Evolutionary conservation across 306 rosid genomes (phyloP).

Genomic region (Vigna mungo): DNA sequence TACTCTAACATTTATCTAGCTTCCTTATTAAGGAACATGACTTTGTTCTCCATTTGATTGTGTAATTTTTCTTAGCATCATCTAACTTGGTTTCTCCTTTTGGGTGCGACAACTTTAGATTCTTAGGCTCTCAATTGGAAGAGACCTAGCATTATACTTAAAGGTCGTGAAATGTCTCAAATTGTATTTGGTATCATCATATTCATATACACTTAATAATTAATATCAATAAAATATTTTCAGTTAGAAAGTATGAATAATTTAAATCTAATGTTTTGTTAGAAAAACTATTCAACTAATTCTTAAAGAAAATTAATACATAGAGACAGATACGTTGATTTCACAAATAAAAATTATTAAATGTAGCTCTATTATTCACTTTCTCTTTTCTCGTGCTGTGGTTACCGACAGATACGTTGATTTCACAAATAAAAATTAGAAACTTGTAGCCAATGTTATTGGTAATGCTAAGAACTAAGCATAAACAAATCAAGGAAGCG

Average conservation of each 20-base stretch:
- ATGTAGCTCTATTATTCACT: too few species aligned
- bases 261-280: not conserved
- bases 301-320: too few species aligned
- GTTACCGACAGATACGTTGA: constrained; percentile 1
- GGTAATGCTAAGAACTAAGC: too few species aligned
- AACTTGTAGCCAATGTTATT: not conserved
- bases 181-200: not conserved
- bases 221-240: too few species aligned
- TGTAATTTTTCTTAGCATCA: not conserved
- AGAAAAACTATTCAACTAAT: not conserved
- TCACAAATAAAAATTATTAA: too few species aligned
- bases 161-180: not conserved
- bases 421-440: not conserved
- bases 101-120: constrained; percentile 14
- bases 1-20: not conserved
- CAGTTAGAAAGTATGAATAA: too few species aligned
- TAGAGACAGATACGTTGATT: too few species aligned
- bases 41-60: not conserved
- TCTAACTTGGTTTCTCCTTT: constrained; percentile 16
- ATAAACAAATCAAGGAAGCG: too few species aligned
- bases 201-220: not conserved
- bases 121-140: not conserved
- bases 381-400: not conserved
- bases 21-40: not conserved
- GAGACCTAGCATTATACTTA: not conserved